Base-by-base conservation (phyloP, 768 basidiomycete genomes). In the Mycena olivaceomarginata region DNA sequence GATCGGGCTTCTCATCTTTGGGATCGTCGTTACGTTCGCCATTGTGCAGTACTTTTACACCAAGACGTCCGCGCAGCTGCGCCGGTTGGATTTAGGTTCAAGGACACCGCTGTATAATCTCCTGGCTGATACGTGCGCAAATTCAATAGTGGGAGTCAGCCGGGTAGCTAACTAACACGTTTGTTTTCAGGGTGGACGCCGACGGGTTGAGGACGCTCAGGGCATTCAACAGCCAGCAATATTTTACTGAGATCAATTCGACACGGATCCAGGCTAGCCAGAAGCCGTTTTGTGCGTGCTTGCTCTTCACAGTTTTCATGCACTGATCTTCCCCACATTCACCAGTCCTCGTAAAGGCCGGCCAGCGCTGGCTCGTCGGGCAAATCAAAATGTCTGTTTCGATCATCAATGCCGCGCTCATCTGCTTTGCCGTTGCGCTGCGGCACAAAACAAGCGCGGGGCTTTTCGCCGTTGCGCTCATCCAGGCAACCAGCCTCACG, bases 401-500 rank as follows among this genome's bases (percentile, higher is more conserved):
- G 13, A 11, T 72, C 37, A 72, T 72, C 62, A 72, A 72, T 40
- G 70, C n/a, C 4, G 70, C 70, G 25, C 12, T 72, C 46, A 72
- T 72, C 31, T 72, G 63, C 37, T 72, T 72, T 45, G 70, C 70
- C 8, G 70, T 72, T 5, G 70, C 60, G 5, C 62, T 72, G 6
- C 70, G 70, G 2, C 60, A 72, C 57, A 18, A 31, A 13, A 72
- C 70, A 12, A 72, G 62, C 18, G 63, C 70, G 18, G 70, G 70
- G n/a, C 62, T 64, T 5, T 72, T 72, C 39, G 70, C 70, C 40
- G 70, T 72, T 13, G 70, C 70, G 62, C 70, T 72, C 62, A 64
- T 72, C 40, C 70, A 72, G 16, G 70, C 70, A n/a, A 72, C 70
- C 25, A 72, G 70, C 39, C 70, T 72, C 39, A 72, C 70, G 5